Evolutionary conservation across 2,329 filamentous ascomycete species (phyloP).

Genomic region (Coniochaeta hoffmannii): DNA sequence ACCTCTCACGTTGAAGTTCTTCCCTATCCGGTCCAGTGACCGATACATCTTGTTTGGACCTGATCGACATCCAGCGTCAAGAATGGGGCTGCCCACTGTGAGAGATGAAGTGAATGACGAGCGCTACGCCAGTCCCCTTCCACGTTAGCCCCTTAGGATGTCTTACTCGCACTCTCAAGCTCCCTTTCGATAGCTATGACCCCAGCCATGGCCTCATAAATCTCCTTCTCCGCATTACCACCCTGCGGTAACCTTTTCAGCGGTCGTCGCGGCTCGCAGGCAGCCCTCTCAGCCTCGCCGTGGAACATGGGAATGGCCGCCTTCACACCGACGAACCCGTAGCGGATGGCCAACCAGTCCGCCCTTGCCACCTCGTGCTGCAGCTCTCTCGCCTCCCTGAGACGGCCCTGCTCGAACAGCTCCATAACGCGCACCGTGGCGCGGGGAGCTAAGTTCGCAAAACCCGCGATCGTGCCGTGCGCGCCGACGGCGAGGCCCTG

Average conservation of each 20-base stretch:
- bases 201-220: slow-evolving; percentile 22
- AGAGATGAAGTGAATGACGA: not conserved
- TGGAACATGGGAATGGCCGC: slow-evolving; percentile 33
- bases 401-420: slow-evolving; percentile 51
- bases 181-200: slow-evolving; percentile 23
- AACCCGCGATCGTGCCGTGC: slow-evolving; percentile 63
- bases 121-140: not conserved
- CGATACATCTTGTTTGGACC: no score
- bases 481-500: slow-evolving; percentile 64
- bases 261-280: slow-evolving; percentile 29
- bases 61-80: no score
- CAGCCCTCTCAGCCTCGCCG: slow-evolving; percentile 22
- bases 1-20: not conserved
- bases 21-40: not conserved
- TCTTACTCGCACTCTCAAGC: slow-evolving; percentile 13
- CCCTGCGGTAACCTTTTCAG: slow-evolving; percentile 25
- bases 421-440: slow-evolving; percentile 54
- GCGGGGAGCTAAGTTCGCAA: slow-evolving; percentile 59
- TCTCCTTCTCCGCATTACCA: slow-evolving; percentile 26
- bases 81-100: not conserved
- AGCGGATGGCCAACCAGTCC: slow-evolving; percentile 38
- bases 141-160: not conserved
- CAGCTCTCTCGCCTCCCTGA: slow-evolving; percentile 51
- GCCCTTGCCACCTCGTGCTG: slow-evolving; percentile 38
- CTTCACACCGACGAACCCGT: slow-evolving; percentile 42